Conservation (phyloP, 2,329 filamentous ascomycete species). For the Parascedosporium putredinis region DNA sequence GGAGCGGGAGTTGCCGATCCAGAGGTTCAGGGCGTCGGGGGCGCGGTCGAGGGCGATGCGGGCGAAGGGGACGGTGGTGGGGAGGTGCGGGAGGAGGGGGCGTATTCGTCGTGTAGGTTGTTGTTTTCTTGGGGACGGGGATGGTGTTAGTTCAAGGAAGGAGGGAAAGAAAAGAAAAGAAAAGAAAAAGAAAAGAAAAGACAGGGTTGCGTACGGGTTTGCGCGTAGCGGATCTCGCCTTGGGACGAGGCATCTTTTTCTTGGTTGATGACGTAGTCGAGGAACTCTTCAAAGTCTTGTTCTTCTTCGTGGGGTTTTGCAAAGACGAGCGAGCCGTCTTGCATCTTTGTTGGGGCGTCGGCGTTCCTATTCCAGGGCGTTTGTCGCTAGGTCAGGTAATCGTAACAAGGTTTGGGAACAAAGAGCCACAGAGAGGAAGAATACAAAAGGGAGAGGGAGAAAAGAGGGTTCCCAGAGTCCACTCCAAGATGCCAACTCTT, state of each 20-base stretch:
- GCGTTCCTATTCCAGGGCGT: slow-evolving; percentile 26
- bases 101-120: slow-evolving; percentile 67
- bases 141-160: not conserved
- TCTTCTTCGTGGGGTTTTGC: slow-evolving; percentile 63
- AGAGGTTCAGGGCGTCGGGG: slow-evolving; percentile 72
- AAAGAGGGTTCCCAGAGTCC: not conserved
- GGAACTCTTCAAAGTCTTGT: slow-evolving; percentile 51
- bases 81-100: slow-evolving; percentile 52
- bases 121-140: slow-evolving; percentile 53
- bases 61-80: slow-evolving; percentile 57
- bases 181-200: not conserved
- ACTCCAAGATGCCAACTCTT: too few relatives aligned
- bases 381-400: too few relatives aligned
- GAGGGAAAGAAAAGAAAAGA: not conserved
- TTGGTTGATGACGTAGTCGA: slow-evolving; percentile 50
- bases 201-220: slow-evolving; percentile 49
- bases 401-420: too few relatives aligned
- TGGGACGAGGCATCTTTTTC: slow-evolving; percentile 30
- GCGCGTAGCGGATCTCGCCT: slow-evolving; percentile 57
- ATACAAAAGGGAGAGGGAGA: not conserved
- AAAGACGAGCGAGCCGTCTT: slow-evolving; percentile 35
- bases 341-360: slow-evolving; percentile 22
- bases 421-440: too few relatives aligned
- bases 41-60: slow-evolving; percentile 54
- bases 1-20: slow-evolving; percentile 65